Base-by-base conservation (phyloP, 2,329 filamentous ascomycete species). In the Ciborinia camelliae region DNA sequence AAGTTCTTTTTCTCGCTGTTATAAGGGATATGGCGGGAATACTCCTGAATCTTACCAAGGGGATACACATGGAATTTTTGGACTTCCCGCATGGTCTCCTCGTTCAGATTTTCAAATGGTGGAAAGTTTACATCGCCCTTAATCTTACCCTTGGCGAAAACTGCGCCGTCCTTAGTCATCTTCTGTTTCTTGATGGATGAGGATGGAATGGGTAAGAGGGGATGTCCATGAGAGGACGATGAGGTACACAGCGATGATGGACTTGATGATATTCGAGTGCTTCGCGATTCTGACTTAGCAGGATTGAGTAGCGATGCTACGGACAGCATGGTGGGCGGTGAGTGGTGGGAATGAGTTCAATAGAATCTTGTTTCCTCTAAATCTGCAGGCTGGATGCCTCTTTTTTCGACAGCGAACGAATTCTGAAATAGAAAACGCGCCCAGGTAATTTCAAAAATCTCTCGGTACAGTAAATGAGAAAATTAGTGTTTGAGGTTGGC, bases 1-100 rank as follows among this genome's bases (percentile, higher is more conserved):
- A 97, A 96, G 66, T 89, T 84, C 76, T 96, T 96, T 81, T 97
- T 98, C 70, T 92, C 90, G 75, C 93, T 97, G 73, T 92, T 93
- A 78, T 98, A 98, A 0, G 94, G 94, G 66, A 97, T 96, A 72
- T 94, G 92, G 60, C 87, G 82, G 69, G 85, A 84, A 67, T 82
- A 88, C 37, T 84, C 79, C 54, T 79, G 77, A 67, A 89, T 91
- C 67, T 81, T 79, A 2, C 85, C 85, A 69, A 87, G 80, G 0
- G 91, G 90, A 63, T 81, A 83, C 62, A 97, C 80, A 20, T 84
- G 80, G 73, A 90, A 94, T 47, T 79, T 80, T 47, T 79, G 78
- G 67, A 95, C 84, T 68, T 88, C 81, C 18, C 79, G 77, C 12
- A 81, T 77, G 20, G 89, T 80, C 28, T 79, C 75, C 30, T 83